Percentiles rank a stretch among this genome's conserved stretches.
phyloP scores from a whole-genome alignment of 1,284 basidiomycete species.

The Apiotrichum laibachii region DNA sequence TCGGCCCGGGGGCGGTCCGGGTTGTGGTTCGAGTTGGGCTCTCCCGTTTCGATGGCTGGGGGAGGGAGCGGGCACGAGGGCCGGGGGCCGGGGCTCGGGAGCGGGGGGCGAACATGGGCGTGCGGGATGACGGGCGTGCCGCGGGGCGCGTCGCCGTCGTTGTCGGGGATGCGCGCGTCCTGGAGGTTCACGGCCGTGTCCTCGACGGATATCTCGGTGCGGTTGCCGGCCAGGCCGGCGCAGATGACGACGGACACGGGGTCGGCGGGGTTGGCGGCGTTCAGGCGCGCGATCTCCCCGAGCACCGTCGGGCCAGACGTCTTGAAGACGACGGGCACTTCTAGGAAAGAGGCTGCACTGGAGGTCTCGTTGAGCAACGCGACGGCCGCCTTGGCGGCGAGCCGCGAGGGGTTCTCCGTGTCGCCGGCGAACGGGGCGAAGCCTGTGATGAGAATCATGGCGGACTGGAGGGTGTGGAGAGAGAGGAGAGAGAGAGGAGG shows the following conservation, averaged over 20 bases:
- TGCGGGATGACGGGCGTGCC: constrained; percentile 9
- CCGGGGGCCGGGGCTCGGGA: no score
- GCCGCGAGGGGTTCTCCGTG: constrained; percentile 17
- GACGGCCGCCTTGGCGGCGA: constrained; percentile 9
- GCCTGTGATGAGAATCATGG: constrained; percentile 20
- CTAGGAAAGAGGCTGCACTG: constrained; percentile 14
- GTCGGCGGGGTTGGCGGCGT: constrained; percentile 1
- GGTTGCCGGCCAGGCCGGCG: constrained; percentile 14
- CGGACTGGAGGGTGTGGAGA: not conserved
- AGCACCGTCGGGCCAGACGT: constrained; percentile 7
- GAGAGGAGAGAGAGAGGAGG: not conserved
- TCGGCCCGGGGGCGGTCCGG: not conserved
- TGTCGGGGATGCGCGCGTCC: constrained; percentile 16
- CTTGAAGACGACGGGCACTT: constrained; percentile 20
- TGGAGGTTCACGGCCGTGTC: constrained; percentile 15
- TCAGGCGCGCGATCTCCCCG: constrained; percentile 1
- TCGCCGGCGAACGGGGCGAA: constrained; percentile 21
- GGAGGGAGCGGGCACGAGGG: no score
- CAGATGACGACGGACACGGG: constrained; percentile 15
- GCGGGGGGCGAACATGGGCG: not conserved
- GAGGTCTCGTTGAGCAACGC: constrained; percentile 5
- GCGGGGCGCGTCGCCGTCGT: constrained; percentile 15
- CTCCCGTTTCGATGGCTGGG: not conserved
- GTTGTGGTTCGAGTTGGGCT: not conserved
- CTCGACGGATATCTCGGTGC: constrained; percentile 11